Base-by-base conservation (phyloP, 805 yeast genomes). In the Hemisphaericaspora nanyangensis region DNA sequence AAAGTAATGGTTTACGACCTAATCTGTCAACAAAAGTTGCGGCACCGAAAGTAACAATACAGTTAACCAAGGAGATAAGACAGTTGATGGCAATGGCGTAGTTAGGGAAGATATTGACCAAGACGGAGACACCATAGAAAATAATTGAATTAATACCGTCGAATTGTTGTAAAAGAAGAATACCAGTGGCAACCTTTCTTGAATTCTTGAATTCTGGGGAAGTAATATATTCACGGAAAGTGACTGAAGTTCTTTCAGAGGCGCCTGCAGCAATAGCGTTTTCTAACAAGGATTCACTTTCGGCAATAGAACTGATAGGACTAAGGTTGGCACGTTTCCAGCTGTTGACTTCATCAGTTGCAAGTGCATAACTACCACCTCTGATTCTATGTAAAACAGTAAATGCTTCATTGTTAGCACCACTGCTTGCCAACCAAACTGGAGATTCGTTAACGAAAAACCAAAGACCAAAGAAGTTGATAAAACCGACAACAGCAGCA, bases 121-220 rank as follows among this genome's bases (percentile, higher is more conserved):
- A 68, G 1, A 91, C 85, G 11, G 86, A 77, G 5, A 91, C 96
- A 4, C 99, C 99, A 58, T 91, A 93, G 56, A 91, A 87, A 16
- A 93, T 79, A 43, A 93, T 88, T 2, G 96, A 80, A 59, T 93
- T 93, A 56, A 93, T 86, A 25, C 99, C 99, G 50, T 88, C 80
- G 42, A 91, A 77, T 59, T 93, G 99, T 64, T 93, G 99, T 13
- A 90, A 82, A 16, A 82, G 65, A 70, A 90, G 76, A 13, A 88
- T 72, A 2, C 83, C 77, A 0, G 89, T 77, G 7, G 89, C 85
- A 1, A 81, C 83, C 15, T 74, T 51, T 34, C 81, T 68, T 4
- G 93, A 80, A 37, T 75, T 76, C 25, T 63, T 58, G 60, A 76
- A 88, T 31, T 60, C 69, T 0, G 76, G 62, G 13, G 70, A 62